phyloP scores from a whole-genome alignment of 331 rosid species.

The Arachis monticola region DNA sequence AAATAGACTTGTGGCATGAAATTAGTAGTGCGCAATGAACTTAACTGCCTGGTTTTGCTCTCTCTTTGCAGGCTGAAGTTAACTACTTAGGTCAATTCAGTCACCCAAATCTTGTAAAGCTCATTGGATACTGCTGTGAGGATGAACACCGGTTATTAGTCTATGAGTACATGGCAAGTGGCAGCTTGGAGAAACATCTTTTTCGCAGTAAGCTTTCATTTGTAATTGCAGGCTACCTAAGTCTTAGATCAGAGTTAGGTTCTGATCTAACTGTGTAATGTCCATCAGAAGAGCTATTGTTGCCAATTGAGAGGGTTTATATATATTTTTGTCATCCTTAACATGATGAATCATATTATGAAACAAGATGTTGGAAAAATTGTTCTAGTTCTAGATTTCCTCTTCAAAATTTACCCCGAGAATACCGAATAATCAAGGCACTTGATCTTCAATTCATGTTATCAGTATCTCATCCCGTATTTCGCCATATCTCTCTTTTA shows the following conservation, averaged over 20 bases:
- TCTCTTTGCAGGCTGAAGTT: conserved; percentile 77
- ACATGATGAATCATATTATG: conserved; percentile 23
- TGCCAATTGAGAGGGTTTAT: background rate
- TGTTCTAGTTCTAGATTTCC: conserved; percentile 1
- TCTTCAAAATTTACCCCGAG: conserved; percentile 26
- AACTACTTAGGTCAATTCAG: conserved; percentile 86
- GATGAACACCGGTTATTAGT: conserved; percentile 84
- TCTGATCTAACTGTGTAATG: background rate
- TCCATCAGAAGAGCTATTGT: background rate
- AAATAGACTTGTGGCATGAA: background rate
- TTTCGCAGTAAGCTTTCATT: conserved; percentile 74
- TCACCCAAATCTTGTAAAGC: conserved; percentile 84
- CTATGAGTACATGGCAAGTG: conserved; percentile 92
- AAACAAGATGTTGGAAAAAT: conserved; percentile 30
- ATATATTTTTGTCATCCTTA: background rate
- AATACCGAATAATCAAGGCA: conserved; percentile 10
- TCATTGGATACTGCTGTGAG: conserved; percentile 93
- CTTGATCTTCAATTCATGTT: background rate
- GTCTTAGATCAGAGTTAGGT: conserved; percentile 26
- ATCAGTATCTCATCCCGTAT: conserved; percentile 3
- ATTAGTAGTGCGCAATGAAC: background rate
- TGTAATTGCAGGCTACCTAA: conserved; percentile 1
- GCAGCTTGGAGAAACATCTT: conserved; percentile 89
- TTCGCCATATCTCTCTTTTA: conserved; percentile 5
- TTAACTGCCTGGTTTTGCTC: conserved; percentile 32